Conservation (phyloP, 148 eudicot species). For the Amaranthus palmeri region DNA sequence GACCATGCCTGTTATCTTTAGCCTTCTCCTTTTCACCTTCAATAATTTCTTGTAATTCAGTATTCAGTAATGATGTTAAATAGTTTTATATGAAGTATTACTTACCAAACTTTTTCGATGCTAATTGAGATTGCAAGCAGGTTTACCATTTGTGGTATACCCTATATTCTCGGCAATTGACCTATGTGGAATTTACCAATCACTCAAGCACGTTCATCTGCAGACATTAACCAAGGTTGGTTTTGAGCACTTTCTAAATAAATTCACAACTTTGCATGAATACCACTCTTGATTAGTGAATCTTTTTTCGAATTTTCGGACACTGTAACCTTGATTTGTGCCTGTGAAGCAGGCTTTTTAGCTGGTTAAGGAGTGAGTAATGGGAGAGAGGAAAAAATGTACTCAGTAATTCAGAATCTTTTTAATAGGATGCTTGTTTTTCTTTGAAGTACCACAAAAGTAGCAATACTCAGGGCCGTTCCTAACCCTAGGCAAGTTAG, state of each 20-base stretch:
- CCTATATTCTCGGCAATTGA: constrained; percentile 82
- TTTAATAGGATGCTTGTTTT: background rate
- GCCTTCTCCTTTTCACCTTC: background rate
- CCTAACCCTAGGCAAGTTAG: too few relatives aligned
- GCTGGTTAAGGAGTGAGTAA: too few relatives aligned
- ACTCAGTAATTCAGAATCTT: background rate
- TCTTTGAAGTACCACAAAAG: background rate
- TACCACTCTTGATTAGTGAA: too few relatives aligned
- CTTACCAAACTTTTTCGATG: constrained; percentile 25
- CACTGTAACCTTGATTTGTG: too few relatives aligned
- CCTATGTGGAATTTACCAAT: constrained; percentile 81
- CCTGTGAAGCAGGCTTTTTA: too few relatives aligned
- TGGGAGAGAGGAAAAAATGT: too few relatives aligned
- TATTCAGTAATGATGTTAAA: too few relatives aligned
- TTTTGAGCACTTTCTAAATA: background rate
- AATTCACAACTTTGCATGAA: too few relatives aligned
- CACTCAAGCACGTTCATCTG: constrained; percentile 89
- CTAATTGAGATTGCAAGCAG: constrained; percentile 62
- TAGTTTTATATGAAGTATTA: constrained; percentile 2
- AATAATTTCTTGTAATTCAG: too few relatives aligned
- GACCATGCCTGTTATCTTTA: background rate
- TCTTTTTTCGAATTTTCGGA: too few relatives aligned
- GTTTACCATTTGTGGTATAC: constrained; percentile 74
- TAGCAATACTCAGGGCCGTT: too few relatives aligned
- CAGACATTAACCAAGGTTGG: constrained; percentile 93